Evolutionary conservation across 352 stramenopile genomes (phyloP).

Genomic region (Thalassiosira livingstoniorum): DNA sequence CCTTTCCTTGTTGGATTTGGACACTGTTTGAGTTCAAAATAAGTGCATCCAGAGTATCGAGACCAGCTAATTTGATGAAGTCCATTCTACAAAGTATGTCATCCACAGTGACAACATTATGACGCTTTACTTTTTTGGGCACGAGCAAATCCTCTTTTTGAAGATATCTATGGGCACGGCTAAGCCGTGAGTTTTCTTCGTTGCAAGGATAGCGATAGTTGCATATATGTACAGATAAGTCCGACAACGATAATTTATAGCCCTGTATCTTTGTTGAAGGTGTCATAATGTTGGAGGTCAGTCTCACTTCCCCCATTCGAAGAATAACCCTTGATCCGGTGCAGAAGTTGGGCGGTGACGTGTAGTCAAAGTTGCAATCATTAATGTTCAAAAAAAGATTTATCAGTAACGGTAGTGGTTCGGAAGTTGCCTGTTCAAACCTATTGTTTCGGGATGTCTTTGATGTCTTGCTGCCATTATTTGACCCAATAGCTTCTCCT

Average conservation of each 20-base stretch:
- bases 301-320: conserved; percentile 71
- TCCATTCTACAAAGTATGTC: conserved; percentile 61
- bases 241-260: conserved; percentile 70
- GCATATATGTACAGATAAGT: conserved; percentile 67
- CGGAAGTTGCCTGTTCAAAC: conserved; percentile 2
- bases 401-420: conserved; percentile 41
- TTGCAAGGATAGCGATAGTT: conserved; percentile 65
- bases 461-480: not conserved
- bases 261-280: conserved; percentile 58
- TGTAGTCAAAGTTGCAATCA: conserved; percentile 83
- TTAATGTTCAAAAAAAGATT: conserved; percentile 72
- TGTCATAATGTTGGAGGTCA: conserved; percentile 76
- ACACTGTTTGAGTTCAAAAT: conserved; percentile 39
- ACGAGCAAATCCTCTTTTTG: conserved; percentile 52
- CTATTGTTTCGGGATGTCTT: not conserved
- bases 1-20: not conserved
- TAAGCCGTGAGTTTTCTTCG: conserved; percentile 71
- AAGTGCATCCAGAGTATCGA: conserved; percentile 73
- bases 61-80: conserved; percentile 68
- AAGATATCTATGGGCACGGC: conserved; percentile 43
- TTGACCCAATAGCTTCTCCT: conserved; percentile 21
- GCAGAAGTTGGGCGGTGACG: conserved; percentile 57
- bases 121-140: conserved; percentile 6
- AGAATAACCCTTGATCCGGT: conserved; percentile 65
- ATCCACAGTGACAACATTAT: conserved; percentile 44